Evolutionary conservation across 2,329 filamentous ascomycete genomes (phyloP).

Genomic region (Arthrobotrys conoides): DNA sequence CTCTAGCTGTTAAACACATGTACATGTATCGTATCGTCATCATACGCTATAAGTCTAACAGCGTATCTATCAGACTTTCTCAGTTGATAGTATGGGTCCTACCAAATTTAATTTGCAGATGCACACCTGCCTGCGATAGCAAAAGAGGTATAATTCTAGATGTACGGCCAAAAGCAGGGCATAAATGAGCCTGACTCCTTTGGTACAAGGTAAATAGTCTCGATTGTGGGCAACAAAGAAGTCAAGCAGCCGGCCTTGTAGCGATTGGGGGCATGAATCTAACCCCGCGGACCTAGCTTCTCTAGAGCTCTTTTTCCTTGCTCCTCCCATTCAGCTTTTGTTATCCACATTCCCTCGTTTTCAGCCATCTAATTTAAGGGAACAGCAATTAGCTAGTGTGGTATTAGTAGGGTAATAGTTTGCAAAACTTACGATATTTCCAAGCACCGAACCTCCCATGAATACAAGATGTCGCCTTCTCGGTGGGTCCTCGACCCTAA

Average conservation of each 20-base stretch:
- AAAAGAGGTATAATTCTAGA: constrained; percentile 1
- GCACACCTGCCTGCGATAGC: not conserved
- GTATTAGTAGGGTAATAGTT: not conserved
- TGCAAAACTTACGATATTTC: constrained; percentile 80
- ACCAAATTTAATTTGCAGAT: too few relatives aligned
- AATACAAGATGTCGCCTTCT: constrained; percentile 99
- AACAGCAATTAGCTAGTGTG: not conserved
- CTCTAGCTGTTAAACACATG: too few relatives aligned
- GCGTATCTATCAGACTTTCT: too few relatives aligned
- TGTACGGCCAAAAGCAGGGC: not conserved
- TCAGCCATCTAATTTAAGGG: constrained; percentile 82
- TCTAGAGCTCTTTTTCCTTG: constrained; percentile 86
- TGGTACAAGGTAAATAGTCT: not conserved
- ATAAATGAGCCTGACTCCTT: not conserved
- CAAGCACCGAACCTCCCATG: constrained; percentile 92
- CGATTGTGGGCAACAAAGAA: not conserved
- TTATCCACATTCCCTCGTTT: constrained; percentile 99
- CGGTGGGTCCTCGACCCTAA: constrained; percentile 97
- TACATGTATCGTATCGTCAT: too few relatives aligned
- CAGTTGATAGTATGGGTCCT: not conserved
- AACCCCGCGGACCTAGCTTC: constrained; percentile 86
- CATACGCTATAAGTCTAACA: not conserved
- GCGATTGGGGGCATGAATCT: not conserved
- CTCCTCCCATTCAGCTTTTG: constrained; percentile 96
- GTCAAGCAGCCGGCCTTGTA: not conserved